These are phyloP conservation scores for Solanum appendiculatum DNA, from an alignment of 257 asterid species.

Conservation along the genomic window DNA sequence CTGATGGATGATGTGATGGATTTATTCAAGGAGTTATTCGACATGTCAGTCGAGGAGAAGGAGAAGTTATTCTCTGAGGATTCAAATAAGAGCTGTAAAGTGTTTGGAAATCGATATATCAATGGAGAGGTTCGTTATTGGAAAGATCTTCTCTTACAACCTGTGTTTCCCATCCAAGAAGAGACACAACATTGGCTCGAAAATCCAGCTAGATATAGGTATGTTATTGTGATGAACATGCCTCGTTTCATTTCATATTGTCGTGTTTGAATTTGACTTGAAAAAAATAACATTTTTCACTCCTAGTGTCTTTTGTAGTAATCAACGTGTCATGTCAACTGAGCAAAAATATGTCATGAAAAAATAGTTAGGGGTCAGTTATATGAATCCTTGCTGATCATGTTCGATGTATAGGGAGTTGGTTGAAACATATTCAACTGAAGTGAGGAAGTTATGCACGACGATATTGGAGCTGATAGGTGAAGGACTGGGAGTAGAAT, in stretches of 20 bases:
- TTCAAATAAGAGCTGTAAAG: conserved; percentile 22
- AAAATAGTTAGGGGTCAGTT: neutral
- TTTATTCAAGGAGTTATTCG: conserved; percentile 35
- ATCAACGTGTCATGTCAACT: no score
- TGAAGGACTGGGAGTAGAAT: conserved; percentile 39
- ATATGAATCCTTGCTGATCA: neutral
- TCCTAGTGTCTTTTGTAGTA: no score
- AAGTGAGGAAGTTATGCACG: conserved; percentile 19
- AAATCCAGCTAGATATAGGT: conserved; percentile 45
- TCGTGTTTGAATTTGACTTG: neutral
- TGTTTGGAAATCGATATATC: conserved; percentile 35
- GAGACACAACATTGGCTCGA: conserved; percentile 40
- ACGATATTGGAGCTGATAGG: conserved; percentile 35
- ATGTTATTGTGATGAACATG: neutral
- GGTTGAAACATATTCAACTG: conserved; percentile 23
- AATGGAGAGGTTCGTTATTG: conserved; percentile 40
- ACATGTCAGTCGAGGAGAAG: conserved; percentile 28
- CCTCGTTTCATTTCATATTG: neutral
- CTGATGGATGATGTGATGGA: conserved; percentile 39
- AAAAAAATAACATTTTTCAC: no score
- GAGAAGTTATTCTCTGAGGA: conserved; percentile 23
- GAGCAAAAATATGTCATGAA: no score
- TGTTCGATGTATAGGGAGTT: conserved; percentile 20
- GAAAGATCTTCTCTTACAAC: conserved; percentile 60
- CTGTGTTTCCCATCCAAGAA: conserved; percentile 43